Conservation (phyloP, 2,329 filamentous ascomycete species). For the Balansia obtecta region DNA sequence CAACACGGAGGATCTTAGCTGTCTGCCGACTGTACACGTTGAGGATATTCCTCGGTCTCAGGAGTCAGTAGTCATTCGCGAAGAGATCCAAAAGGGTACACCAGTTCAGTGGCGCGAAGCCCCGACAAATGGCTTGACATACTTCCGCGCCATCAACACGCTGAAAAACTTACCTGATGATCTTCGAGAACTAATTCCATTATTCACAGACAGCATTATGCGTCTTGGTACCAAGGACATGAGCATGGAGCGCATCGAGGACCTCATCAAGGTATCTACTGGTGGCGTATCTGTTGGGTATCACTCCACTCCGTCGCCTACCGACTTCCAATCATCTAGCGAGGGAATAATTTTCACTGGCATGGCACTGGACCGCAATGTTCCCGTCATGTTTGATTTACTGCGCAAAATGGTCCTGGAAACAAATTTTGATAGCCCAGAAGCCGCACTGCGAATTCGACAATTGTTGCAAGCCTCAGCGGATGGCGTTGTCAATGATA, state of each 20-base stretch:
- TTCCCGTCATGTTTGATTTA: constrained; percentile 83
- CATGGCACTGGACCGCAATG: constrained; percentile 79
- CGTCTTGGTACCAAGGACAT: constrained; percentile 78
- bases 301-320: constrained; percentile 67
- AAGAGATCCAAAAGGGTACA: constrained; percentile 52
- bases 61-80: constrained; percentile 45
- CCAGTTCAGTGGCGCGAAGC: constrained; percentile 84
- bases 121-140: constrained; percentile 89
- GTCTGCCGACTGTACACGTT: constrained; percentile 77
- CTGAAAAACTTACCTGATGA: constrained; percentile 73
- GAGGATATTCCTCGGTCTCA: constrained; percentile 75
- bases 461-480: constrained; percentile 79
- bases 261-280: constrained; percentile 90
- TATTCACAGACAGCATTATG: constrained; percentile 90
- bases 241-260: constrained; percentile 90
- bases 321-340: constrained; percentile 53
- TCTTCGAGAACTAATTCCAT: constrained; percentile 68
- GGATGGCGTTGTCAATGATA: constrained; percentile 81
- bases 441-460: constrained; percentile 69
- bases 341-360: constrained; percentile 80
- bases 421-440: constrained; percentile 77
- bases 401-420: constrained; percentile 69
- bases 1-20: constrained; percentile 73
- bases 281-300: constrained; percentile 80
- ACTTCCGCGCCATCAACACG: constrained; percentile 80